phyloP scores from a whole-genome alignment of 1,139 yeast species.

The Scheffersomyces cryptocercus region DNA sequence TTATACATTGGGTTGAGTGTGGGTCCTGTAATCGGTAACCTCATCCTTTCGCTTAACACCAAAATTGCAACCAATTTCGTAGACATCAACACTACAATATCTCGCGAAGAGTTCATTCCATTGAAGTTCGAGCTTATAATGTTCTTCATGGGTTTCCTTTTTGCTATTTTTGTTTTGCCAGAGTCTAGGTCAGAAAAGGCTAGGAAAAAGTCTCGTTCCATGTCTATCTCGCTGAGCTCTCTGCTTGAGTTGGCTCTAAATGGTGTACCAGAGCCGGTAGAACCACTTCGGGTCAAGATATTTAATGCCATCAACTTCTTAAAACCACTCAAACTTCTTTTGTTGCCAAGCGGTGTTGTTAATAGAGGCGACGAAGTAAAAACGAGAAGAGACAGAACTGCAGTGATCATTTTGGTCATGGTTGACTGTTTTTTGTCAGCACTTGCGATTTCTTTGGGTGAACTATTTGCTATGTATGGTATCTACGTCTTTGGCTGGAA shows the following conservation, averaged over 20 bases:
- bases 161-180: slow-evolving; percentile 45
- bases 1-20: slow-evolving; percentile 60
- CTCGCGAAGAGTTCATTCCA: slow-evolving; percentile 27
- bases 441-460: slow-evolving; percentile 35
- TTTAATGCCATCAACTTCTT: slow-evolving; percentile 24
- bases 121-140: slow-evolving; percentile 29
- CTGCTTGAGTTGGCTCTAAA: slow-evolving; percentile 1
- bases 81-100: slow-evolving; percentile 7
- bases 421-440: slow-evolving; percentile 48
- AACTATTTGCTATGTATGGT: slow-evolving; percentile 56
- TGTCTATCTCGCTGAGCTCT: slow-evolving; percentile 18
- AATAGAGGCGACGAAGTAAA: slow-evolving; percentile 8
- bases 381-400: slow-evolving; percentile 21
- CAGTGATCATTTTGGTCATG: slow-evolving; percentile 45
- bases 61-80: neutral
- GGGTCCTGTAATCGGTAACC: slow-evolving; percentile 65
- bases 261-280: neutral
- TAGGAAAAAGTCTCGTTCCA: slow-evolving; percentile 48
- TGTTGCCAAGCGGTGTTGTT: slow-evolving; percentile 40
- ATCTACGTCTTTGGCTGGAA: slow-evolving; percentile 61
- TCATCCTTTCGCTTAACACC: slow-evolving; percentile 10
- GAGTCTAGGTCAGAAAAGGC: slow-evolving; percentile 49
- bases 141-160: slow-evolving; percentile 25
- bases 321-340: slow-evolving; percentile 48
- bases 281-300: neutral